Base-by-base conservation (phyloP, 345 rosid species). In the Ceriops tagal region DNA sequence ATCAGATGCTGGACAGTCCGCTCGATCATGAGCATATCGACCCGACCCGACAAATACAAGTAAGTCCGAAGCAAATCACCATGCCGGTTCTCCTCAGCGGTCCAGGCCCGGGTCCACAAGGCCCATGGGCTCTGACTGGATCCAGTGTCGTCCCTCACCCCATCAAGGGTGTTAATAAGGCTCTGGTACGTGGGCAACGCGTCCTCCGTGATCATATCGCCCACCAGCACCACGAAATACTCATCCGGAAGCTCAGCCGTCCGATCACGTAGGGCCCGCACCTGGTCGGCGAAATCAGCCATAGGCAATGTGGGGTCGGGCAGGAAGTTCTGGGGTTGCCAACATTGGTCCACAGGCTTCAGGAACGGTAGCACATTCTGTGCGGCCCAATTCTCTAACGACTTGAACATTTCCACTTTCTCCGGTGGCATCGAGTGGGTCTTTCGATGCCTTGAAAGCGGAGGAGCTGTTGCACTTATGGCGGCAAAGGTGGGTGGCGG, bases 171-270 rank as follows among this genome's bases (percentile, higher is more conserved):
- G 73, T 90, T 90, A 71, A 88, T 67, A 81, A 88, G 83, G 9
- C 90, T 85, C 74, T 85, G 89, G 60, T 90, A 90, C 22, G 90
- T 90, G 0, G 93, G 96, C 68, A 88, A 64, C 0, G 96, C 96
- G 16, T 88, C 93, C 78, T 90, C 96, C 3, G 96, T 90, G 58
- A 90, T 82, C 93, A 90, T 90, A 74, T 90, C 96, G 9, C 96
- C 96, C 15, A 85, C 89, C 73, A 90, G 69, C 64, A 90, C 96
- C 37, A 90, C 88, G 8, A 88, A 87, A 65, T 84, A 90, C 32
- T 90, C 96, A 46, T 87, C 92, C 0, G 90, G 88, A 5, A 86
- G 76, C 64, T 77, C 89, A 2, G 64, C 83, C 32, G 88, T 80
- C 75, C 88, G 78, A 39, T 80, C 79, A 15, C 90, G 82, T 4